Evolutionary conservation across 768 basidiomycete genomes (phyloP).

Genomic region (Rickenella mellea): DNA sequence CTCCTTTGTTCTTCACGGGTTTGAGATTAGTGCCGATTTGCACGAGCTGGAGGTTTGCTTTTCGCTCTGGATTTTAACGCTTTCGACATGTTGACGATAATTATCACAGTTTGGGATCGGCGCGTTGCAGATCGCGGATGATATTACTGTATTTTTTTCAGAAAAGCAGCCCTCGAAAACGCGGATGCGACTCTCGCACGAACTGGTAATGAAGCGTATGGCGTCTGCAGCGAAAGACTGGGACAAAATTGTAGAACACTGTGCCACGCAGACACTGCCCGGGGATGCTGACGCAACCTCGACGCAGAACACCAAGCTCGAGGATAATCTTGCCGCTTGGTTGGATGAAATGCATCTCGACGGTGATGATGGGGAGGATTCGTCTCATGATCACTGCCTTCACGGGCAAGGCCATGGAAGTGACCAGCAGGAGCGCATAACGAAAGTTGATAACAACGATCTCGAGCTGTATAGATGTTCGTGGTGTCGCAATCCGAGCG

Average conservation of each 20-base stretch:
- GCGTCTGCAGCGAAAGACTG: slow-evolving; percentile 4
- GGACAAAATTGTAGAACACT: slow-evolving; percentile 23
- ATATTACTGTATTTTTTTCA: slow-evolving; percentile 41
- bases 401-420: slow-evolving; percentile 21
- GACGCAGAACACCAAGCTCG: slow-evolving; percentile 37
- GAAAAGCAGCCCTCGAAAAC: slow-evolving; percentile 40
- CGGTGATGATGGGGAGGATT: too few species aligned
- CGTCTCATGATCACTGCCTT: too few species aligned
- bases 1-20: slow-evolving; percentile 40
- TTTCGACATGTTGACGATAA: not conserved
- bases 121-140: slow-evolving; percentile 41
- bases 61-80: too few species aligned
- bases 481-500: slow-evolving; percentile 57
- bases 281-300: slow-evolving; percentile 19
- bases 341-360: slow-evolving; percentile 37
- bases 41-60: slow-evolving; percentile 38
- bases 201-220: not conserved
- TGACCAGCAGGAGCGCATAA: slow-evolving; percentile 27
- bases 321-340: slow-evolving; percentile 54
- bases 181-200: slow-evolving; percentile 35
- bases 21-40: slow-evolving; percentile 38
- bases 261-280: slow-evolving; percentile 23
- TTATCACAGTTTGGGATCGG: slow-evolving; percentile 22
- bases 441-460: slow-evolving; percentile 35
- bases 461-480: slow-evolving; percentile 52